Evolutionary conservation across 1,139 yeast genomes (phyloP).

Genomic region (Saccharomyces uvarum): DNA sequence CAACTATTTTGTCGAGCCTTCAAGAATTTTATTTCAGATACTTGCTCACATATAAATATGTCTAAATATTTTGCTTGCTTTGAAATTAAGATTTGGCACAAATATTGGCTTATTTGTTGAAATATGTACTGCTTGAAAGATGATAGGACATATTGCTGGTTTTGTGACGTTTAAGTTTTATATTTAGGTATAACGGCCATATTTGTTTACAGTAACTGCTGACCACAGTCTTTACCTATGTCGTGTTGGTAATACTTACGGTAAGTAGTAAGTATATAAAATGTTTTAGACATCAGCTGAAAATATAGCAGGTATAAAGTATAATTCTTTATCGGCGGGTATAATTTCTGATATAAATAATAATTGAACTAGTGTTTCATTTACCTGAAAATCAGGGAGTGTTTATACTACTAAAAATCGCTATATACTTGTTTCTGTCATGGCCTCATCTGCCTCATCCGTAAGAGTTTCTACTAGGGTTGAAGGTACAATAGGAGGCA

Average conservation of each 20-base stretch:
- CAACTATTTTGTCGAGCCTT: too few species aligned
- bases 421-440: not conserved
- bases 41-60: too few species aligned
- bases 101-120: not conserved
- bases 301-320: too few species aligned
- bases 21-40: too few species aligned
- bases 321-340: too few species aligned
- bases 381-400: not conserved
- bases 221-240: too few species aligned
- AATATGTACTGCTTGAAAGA: not conserved
- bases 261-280: too few species aligned
- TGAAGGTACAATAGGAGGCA: not conserved
- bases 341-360: too few species aligned
- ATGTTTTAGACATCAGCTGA: too few species aligned
- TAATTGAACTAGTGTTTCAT: not conserved
- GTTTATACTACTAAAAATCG: not conserved
- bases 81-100: not conserved
- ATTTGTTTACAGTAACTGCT: too few species aligned
- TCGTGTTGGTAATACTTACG: too few species aligned
- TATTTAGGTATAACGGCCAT: not conserved
- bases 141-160: not conserved
- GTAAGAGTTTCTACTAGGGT: not conserved
- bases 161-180: not conserved
- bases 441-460: not conserved
- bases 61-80: too few species aligned